Base-by-base conservation (phyloP, 2,329 filamentous ascomycete species). In the Thelonectria olida region DNA sequence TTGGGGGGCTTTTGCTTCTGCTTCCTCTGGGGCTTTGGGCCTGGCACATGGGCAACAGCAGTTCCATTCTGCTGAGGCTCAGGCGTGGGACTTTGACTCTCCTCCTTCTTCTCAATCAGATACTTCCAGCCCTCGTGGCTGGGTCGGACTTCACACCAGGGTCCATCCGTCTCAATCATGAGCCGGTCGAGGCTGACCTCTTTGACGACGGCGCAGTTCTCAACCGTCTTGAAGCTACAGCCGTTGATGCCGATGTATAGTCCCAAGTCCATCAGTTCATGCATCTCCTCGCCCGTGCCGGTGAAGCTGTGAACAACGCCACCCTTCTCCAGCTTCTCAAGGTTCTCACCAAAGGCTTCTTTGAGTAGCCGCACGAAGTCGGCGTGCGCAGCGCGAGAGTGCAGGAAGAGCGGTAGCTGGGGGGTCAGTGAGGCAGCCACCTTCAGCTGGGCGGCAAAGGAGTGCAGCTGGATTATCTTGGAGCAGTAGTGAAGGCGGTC, bases 271-370 rank as follows among this genome's bases (percentile, higher is more conserved):
- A 96, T 88, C 56, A 98, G 80, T 66, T 92, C 87, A 57, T 85
- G 80, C 90, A 97, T 95, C 78, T 97, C 96, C 56, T 91, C 92
- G 13, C 88, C 78, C 0, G 92, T 93, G 3, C 96, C 96, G 0
- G 96, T 99, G 72, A 99, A 99, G 73, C 91, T 95, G 79, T 99
- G 96, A 54, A 99, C 96, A 15, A 98, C 88, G 13, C 92, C 96
- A 17, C 90, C 87, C 70, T 86, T 90, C 20, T 90, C 88, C 13
- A 97, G 80, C 58, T 82, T 81, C 64, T 90, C 86, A 3, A 95
- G 82, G 50, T 81, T 80, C 3, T 84, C 72, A 10, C 86, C 86
- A 62, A 86, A 88, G 9, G 82, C 81, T 1, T 74, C 82, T 48
- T 85, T 84, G 8, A 99, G 79, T 8, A 97, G 77, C 1, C 82